phyloP scores from a whole-genome alignment of 2,329 filamentous ascomycete species.

The Blastomyces percursus region DNA sequence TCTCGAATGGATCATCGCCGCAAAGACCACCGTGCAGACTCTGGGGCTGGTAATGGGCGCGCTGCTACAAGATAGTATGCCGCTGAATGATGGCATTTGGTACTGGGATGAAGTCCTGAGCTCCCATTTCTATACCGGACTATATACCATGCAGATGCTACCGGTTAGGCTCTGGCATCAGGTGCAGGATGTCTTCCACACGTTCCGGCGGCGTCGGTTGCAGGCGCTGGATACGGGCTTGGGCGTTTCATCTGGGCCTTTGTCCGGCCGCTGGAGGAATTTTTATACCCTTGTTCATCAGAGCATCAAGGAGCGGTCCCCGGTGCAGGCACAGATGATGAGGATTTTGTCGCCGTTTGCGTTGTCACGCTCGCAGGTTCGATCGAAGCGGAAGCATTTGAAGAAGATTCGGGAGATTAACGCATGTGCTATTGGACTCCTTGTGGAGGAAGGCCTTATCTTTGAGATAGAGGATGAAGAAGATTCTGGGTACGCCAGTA shows the following conservation, averaged over 20 bases:
- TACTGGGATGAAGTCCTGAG: constrained; percentile 89
- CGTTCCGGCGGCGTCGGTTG: constrained; percentile 36
- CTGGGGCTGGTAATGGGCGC: constrained; percentile 71
- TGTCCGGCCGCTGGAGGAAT: constrained; percentile 40
- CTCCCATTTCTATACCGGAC: constrained; percentile 63
- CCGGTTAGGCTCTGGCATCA: constrained; percentile 65
- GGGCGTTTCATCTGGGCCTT: constrained; percentile 15
- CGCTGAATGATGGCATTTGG: constrained; percentile 75
- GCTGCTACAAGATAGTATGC: constrained; percentile 71
- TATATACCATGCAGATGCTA: constrained; percentile 80
- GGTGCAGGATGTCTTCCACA: constrained; percentile 55
- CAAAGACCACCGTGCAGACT: constrained; percentile 83
- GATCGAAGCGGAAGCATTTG: constrained; percentile 60
- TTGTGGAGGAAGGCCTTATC: constrained; percentile 75
- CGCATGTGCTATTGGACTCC: constrained; percentile 72
- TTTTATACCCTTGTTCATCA: constrained; percentile 75
- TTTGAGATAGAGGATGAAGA: constrained; percentile 53
- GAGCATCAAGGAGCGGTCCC: constrained; percentile 60
- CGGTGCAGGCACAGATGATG: constrained; percentile 58
- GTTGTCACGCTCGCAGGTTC: constrained; percentile 60
- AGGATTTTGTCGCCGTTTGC: constrained; percentile 69
- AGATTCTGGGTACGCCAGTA: constrained; percentile 46
- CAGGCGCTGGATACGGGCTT: constrained; percentile 11
- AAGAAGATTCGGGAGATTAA: constrained; percentile 66
- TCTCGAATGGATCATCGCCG: constrained; percentile 79